These are phyloP conservation scores for Brassica carinata DNA, from an alignment of 345 rosid genomes.

Conservation along the genomic window DNA sequence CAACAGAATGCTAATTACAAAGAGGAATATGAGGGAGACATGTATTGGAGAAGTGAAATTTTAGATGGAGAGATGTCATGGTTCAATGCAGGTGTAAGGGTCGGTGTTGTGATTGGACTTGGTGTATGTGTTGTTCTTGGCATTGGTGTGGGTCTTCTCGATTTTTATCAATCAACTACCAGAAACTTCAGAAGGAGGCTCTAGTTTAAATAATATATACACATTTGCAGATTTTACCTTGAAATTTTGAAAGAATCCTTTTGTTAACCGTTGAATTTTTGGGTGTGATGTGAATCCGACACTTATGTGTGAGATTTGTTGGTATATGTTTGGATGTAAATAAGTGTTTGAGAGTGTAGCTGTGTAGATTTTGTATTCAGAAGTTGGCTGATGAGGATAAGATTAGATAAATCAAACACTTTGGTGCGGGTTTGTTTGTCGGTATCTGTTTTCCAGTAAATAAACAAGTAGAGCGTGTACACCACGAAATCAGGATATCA, in stretches of 20 bases:
- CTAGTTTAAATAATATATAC: conserved; percentile 24
- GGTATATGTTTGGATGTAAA: neutral
- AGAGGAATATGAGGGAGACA: conserved; percentile 47
- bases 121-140: conserved; percentile 82
- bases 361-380: neutral
- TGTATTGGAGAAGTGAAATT: conserved; percentile 47
- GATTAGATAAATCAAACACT: no score
- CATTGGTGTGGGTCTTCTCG: conserved; percentile 79
- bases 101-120: conserved; percentile 91
- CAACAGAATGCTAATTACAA: conserved; percentile 45
- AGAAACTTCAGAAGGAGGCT: conserved; percentile 71
- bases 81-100: conserved; percentile 96
- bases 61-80: conserved; percentile 81
- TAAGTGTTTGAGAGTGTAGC: neutral
- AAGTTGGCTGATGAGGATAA: neutral
- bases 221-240: neutral
- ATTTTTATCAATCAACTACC: conserved; percentile 72
- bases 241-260: conserved; percentile 28
- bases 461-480: no score
- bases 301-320: conserved; percentile 18
- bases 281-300: conserved; percentile 17
- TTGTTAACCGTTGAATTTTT: no score
- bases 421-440: no score
- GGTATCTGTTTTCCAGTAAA: no score
- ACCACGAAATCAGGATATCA: no score